Evolutionary conservation across 768 basidiomycete genomes (phyloP).

Genomic region (Pleurotus platypus): DNA sequence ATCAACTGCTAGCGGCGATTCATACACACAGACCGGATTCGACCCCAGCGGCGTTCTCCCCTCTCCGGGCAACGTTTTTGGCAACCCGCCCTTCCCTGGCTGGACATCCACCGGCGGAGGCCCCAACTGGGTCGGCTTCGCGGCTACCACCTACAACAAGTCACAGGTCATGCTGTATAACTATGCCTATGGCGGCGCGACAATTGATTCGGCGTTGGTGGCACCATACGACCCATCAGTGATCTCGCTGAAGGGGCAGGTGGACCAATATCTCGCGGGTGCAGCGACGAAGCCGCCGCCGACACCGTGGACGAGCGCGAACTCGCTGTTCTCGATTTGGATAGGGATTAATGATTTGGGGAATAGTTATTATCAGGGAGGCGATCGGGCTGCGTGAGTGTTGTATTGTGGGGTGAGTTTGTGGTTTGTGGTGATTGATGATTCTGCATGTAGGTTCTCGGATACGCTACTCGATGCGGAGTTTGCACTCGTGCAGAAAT

Average conservation of each 20-base stretch:
- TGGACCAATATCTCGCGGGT: conserved; percentile 49
- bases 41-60: conserved; percentile 34
- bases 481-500: conserved; percentile 45
- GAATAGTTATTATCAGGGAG: conserved; percentile 46
- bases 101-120: conserved; percentile 52
- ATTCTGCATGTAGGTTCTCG: conserved; percentile 32
- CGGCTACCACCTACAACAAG: conserved; percentile 48
- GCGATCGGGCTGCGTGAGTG: conserved; percentile 45
- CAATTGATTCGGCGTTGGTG: conserved; percentile 57
- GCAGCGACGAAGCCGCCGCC: conserved; percentile 44
- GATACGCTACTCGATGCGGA: conserved; percentile 45
- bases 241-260: conserved; percentile 57
- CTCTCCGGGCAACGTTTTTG: conserved; percentile 42
- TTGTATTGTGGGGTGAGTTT: background rate
- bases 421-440: background rate
- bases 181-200: conserved; percentile 65
- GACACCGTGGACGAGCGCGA: conserved; percentile 52
- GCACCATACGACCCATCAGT: conserved; percentile 48
- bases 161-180: conserved; percentile 58
- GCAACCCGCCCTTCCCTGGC: conserved; percentile 53
- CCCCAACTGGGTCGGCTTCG: conserved; percentile 59
- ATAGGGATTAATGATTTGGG: conserved; percentile 74
- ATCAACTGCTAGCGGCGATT: conserved; percentile 42
- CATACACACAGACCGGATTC: conserved; percentile 59
- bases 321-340: conserved; percentile 62